A percentile compares a stretch with the other conserved stretches of the same genome.
These are phyloP conservation scores for Trichoderma pleuroti DNA, from an alignment of 2,329 filamentous ascomycete species.

Conservation along the genomic window DNA sequence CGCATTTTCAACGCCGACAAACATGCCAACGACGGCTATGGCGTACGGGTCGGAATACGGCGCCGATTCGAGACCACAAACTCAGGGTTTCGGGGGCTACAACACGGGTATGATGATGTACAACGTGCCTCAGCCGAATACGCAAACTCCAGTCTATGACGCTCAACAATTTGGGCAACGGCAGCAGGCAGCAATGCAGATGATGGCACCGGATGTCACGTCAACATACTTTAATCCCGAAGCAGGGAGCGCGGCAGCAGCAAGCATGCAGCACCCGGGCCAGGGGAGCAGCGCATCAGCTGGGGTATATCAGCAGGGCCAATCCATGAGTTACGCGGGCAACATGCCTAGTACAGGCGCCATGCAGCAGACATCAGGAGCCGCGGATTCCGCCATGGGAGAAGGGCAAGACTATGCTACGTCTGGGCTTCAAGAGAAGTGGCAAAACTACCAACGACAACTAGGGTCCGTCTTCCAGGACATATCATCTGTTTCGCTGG, in stretches of 20 bases:
- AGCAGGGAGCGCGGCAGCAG: conserved; percentile 48
- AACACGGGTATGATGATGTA: conserved; percentile 71
- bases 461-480: conserved; percentile 67
- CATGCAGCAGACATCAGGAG: conserved; percentile 39
- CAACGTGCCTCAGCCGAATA: conserved; percentile 63
- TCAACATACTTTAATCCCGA: conserved; percentile 66
- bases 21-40: conserved; percentile 54
- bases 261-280: conserved; percentile 50
- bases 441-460: conserved; percentile 61
- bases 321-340: conserved; percentile 49
- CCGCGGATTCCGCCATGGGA: conserved; percentile 44
- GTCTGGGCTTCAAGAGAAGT: conserved; percentile 63
- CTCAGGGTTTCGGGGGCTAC: conserved; percentile 55
- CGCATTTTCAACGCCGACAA: conserved; percentile 50
- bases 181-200: conserved; percentile 74
- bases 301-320: conserved; percentile 65
- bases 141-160: conserved; percentile 69
- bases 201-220: conserved; percentile 50
- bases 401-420: conserved; percentile 58
- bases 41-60: conserved; percentile 64
- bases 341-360: conserved; percentile 45
- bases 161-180: conserved; percentile 70
- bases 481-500: conserved; percentile 53
- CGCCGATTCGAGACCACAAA: conserved; percentile 56
- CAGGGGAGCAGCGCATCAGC: conserved; percentile 48